Evolutionary conservation across 2,329 filamentous ascomycete species (phyloP), one percentile per base, ranked within the genome.

Genomic region (Fusarium fracticaudum): DNA sequence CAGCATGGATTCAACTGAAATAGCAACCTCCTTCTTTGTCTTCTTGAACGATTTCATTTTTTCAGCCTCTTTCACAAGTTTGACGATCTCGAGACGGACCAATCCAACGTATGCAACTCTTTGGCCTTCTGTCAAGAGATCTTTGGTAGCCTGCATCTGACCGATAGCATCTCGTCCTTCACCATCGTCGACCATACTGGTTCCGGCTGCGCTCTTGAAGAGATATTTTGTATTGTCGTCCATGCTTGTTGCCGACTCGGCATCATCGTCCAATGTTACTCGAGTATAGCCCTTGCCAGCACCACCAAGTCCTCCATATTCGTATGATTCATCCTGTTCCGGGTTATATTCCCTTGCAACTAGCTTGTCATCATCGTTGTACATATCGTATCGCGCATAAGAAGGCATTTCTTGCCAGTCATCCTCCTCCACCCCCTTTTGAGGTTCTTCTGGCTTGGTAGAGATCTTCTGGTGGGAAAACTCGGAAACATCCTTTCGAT

Each of bases 161-260:
- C 93, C 92, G 45, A 97, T 84, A 9, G 95, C 91, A 82, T 98
- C 96, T 60, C 95, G 90, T 67, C 93, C 91, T 62, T 96, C 94
- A 31, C 97, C 95, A 31, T 95, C 93, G 43, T 91, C 92, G 29
- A 86, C 86, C 67, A 88, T 89, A 78, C 84, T 88, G 6, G 87
- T 92, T 50, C 86, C 87, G 61, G 87, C 87, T 20, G 87, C 83
- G 68, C 94, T 91, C 75, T 94, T 96, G 86, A 99, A 99, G 7
- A 99, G 88, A 81, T 99, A 99, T 64, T 95, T 91, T 1, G 96
- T 99, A 79, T 98, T 96, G 66, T 99, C 96, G 80, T 99, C 96
- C 91, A 99, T 91, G 84, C 96, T 98, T 8, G 95, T 99, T 55
- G 93, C 93, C 35, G 95, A 98, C 81, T 97, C 91, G 20, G 92